Percentiles rank a stretch among this genome's conserved stretches.
phyloP scores from a whole-genome alignment of 2,329 filamentous ascomycete species.

The Xylariaceae sp. region DNA sequence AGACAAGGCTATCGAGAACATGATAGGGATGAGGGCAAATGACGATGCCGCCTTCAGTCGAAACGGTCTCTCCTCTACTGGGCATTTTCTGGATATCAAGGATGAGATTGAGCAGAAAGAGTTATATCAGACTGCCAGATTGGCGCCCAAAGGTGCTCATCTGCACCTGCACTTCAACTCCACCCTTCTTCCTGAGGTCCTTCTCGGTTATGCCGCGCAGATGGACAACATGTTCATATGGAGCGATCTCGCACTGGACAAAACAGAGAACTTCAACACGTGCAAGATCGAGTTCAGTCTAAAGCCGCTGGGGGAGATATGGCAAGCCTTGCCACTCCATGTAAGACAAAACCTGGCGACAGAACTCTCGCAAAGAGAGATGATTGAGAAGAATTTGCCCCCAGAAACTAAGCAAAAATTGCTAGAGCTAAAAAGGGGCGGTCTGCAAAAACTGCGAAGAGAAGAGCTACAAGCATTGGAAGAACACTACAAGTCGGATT shows the following conservation, averaged over 20 bases:
- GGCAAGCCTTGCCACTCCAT: constrained; percentile 42
- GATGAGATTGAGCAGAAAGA: constrained; percentile 52
- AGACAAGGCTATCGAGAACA: constrained; percentile 3
- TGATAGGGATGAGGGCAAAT: constrained; percentile 12
- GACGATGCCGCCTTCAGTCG: constrained; percentile 15
- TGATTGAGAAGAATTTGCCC: constrained; percentile 36
- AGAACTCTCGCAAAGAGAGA: too few relatives aligned
- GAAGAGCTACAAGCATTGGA: not conserved
- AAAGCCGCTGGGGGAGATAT: constrained; percentile 28
- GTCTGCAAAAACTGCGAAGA: not conserved
- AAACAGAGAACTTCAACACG: constrained; percentile 39
- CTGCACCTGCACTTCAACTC: constrained; percentile 76
- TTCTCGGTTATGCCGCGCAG: constrained; percentile 52
- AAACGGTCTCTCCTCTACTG: constrained; percentile 33
- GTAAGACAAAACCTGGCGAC: too few relatives aligned
- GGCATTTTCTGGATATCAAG: constrained; percentile 57
- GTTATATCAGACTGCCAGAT: constrained; percentile 52
- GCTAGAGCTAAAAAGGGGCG: not conserved
- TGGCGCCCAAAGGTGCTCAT: constrained; percentile 68
- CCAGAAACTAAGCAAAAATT: constrained; percentile 12
- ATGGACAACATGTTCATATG: constrained; percentile 67
- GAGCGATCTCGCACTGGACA: constrained; percentile 51
- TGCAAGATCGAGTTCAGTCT: constrained; percentile 61
- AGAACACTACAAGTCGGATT: not conserved
- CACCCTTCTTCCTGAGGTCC: constrained; percentile 58